Conservation (phyloP, 208 protist species). For the Acanthamoeba triangularis region DNA sequence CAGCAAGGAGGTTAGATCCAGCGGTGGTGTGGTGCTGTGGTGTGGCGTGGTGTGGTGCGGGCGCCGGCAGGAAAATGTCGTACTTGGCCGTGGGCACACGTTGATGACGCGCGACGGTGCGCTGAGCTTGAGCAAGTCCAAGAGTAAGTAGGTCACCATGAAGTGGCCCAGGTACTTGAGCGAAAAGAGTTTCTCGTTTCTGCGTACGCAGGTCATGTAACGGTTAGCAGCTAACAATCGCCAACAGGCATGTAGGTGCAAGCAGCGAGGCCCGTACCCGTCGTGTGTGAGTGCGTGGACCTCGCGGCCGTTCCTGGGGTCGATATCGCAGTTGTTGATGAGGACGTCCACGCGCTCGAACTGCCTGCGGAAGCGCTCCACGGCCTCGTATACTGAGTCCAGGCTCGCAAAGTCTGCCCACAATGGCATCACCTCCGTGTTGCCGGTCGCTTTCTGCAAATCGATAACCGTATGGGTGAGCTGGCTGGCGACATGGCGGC, state of each 20-base stretch:
- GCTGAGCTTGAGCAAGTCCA: constrained; percentile 33
- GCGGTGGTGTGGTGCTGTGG: not conserved
- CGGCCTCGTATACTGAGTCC: not conserved
- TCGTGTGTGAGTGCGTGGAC: constrained; percentile 1
- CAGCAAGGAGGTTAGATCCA: not conserved
- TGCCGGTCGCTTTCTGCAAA: not conserved
- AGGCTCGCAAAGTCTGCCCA: constrained; percentile 10
- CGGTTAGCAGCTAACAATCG: not conserved
- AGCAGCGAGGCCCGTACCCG: not conserved
- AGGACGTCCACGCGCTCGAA: not conserved
- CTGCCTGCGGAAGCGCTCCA: constrained; percentile 6
- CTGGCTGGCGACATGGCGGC: too few species aligned
- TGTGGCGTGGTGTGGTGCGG: too few species aligned
- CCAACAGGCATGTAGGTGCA: too few species aligned
- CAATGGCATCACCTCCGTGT: constrained; percentile 3
- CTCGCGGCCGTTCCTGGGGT: constrained; percentile 11
- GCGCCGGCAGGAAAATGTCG: not conserved
- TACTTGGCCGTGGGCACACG: not conserved
- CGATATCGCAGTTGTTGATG: constrained; percentile 17
- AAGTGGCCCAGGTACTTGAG: constrained; percentile 16
- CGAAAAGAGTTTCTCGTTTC: constrained; percentile 35
- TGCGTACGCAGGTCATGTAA: not conserved
- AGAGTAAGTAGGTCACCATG: not conserved
- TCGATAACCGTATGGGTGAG: too few species aligned
- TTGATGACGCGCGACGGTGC: constrained; percentile 15